Percentiles rank a stretch among this genome's conserved stretches.
Conservation (phyloP, 2,329 filamentous ascomycete genomes). For the Pseudogymnoascus pannorum region DNA sequence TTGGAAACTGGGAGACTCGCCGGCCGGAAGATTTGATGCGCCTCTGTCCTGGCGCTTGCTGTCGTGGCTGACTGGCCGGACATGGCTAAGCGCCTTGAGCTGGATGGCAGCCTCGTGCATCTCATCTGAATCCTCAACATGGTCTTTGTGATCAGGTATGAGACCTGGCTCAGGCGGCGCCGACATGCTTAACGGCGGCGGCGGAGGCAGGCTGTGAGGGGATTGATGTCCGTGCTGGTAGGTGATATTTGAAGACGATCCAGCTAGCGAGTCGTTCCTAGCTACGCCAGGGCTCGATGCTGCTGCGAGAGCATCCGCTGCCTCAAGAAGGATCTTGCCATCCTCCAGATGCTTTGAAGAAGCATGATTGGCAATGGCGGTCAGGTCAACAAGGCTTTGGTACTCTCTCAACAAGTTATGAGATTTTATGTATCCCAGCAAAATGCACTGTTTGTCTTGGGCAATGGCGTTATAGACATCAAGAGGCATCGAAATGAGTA, state of each 20-base stretch:
- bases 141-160: conserved; percentile 35
- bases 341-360: conserved; percentile 49
- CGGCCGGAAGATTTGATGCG: conserved; percentile 25
- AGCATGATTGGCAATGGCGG: conserved; percentile 33
- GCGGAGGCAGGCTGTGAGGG: neutral
- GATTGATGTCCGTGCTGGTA: neutral
- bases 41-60: conserved; percentile 23
- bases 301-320: conserved; percentile 25
- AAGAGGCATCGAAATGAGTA: conserved; percentile 59
- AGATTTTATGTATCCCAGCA: conserved; percentile 57
- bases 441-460: conserved; percentile 60
- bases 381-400: conserved; percentile 46
- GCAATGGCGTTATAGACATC: conserved; percentile 57
- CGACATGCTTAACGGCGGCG: neutral
- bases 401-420: conserved; percentile 62
- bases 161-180: conserved; percentile 9
- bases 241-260: conserved; percentile 1
- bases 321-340: conserved; percentile 46
- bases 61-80: conserved; percentile 48
- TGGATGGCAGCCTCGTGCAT: conserved; percentile 64
- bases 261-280: conserved; percentile 38
- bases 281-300: conserved; percentile 28
- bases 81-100: conserved; percentile 57
- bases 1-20: conserved; percentile 25
- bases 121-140: conserved; percentile 57